phyloP scores from a whole-genome alignment of 768 basidiomycete genomes.

The Psilocybe tampanensis region DNA sequence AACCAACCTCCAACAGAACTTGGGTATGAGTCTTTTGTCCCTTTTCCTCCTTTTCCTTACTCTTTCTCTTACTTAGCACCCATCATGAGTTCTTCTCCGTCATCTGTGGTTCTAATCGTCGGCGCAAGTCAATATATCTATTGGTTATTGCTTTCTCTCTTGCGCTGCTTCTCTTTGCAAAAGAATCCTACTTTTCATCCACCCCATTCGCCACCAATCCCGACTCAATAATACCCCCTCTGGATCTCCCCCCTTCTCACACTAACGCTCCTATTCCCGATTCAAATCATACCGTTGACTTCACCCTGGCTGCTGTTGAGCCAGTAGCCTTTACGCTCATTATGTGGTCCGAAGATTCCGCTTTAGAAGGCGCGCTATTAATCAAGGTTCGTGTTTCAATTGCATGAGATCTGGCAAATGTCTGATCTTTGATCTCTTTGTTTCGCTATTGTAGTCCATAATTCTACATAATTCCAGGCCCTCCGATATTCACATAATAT shows the following conservation, averaged over 20 bases:
- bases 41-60: background rate
- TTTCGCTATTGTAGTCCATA: constrained; percentile 20
- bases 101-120: constrained; percentile 15
- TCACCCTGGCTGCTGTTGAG: constrained; percentile 14
- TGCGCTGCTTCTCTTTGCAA: constrained; percentile 20
- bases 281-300: background rate
- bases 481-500: constrained; percentile 45
- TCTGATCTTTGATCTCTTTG: background rate
- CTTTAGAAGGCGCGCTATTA: constrained; percentile 42
- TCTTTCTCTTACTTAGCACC: background rate
- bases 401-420: constrained; percentile 5
- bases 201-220: constrained; percentile 5
- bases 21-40: background rate
- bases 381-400: constrained; percentile 34
- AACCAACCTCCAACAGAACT: background rate
- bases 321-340: constrained; percentile 45
- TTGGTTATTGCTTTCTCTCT: constrained; percentile 15
- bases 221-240: background rate
- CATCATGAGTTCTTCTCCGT: constrained; percentile 5
- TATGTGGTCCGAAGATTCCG: constrained; percentile 45
- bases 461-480: constrained; percentile 41
- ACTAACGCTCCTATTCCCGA: background rate
- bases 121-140: constrained; percentile 21
- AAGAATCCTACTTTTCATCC: constrained; percentile 9
- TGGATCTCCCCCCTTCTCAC: background rate